Conservation (phyloP, 768 basidiomycete genomes). For the Boletus pseudopeckii region DNA sequence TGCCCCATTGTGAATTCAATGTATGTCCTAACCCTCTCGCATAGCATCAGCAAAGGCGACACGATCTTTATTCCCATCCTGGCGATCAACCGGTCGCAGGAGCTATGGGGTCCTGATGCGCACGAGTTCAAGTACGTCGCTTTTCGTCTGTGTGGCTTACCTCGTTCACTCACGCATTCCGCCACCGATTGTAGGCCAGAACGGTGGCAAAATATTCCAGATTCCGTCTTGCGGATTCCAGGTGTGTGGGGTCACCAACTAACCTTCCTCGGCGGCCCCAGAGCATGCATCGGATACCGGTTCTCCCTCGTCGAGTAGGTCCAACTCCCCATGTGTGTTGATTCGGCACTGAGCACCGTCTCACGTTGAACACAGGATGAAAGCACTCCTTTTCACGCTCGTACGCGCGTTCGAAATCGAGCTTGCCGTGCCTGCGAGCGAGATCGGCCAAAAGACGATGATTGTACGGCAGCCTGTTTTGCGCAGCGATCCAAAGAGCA, state of each 20-base stretch:
- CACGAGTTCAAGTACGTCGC: slow-evolving; percentile 50
- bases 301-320: slow-evolving; percentile 61
- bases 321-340: not conserved
- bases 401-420: slow-evolving; percentile 12
- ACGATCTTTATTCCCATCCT: slow-evolving; percentile 51
- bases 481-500: not conserved
- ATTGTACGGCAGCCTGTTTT: slow-evolving; percentile 2
- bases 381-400: slow-evolving; percentile 6
- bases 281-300: slow-evolving; percentile 66
- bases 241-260: slow-evolving; percentile 60
- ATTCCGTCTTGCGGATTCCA: slow-evolving; percentile 44
- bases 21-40: not conserved
- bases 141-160: not conserved
- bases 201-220: slow-evolving; percentile 53
- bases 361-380: not conserved
- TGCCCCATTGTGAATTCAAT: not conserved
- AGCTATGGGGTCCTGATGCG: slow-evolving; percentile 63
- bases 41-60: slow-evolving; percentile 43
- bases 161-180: not conserved
- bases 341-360: not conserved
- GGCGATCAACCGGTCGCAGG: slow-evolving; percentile 47
- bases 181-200: slow-evolving; percentile 46
- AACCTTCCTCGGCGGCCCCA: slow-evolving; percentile 62
- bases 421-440: slow-evolving; percentile 5
- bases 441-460: not conserved